A percentile compares a stretch with the other conserved stretches of the same genome.
phyloP scores from a whole-genome alignment of 805 yeast species.

The Wickerhamiella qilinensis region DNA sequence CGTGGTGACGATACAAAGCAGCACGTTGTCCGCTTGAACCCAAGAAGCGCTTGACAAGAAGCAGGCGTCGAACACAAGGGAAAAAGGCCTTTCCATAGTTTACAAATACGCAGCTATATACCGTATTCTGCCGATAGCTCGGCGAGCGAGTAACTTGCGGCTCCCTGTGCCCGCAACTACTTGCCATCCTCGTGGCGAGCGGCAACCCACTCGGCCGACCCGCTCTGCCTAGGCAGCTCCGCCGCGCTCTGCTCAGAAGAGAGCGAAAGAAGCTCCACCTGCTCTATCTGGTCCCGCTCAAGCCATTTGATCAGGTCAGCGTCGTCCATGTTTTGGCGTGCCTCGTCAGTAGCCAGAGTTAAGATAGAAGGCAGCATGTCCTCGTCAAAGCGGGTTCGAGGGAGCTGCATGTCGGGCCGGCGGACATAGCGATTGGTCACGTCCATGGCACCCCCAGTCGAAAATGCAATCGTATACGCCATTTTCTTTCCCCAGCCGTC shows the following conservation, averaged over 20 bases:
- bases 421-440: slow-evolving; percentile 53
- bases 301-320: slow-evolving; percentile 12
- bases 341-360: slow-evolving; percentile 18
- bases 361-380: slow-evolving; percentile 10
- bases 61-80: too few relatives aligned
- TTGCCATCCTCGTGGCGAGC: slow-evolving; percentile 73
- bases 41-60: too few relatives aligned
- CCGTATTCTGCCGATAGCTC: too few relatives aligned
- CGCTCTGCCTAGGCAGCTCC: slow-evolving; percentile 52
- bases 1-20: too few relatives aligned
- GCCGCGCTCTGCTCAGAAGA: slow-evolving; percentile 8
- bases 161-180: too few relatives aligned
- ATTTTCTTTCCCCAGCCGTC: slow-evolving; percentile 87
- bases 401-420: slow-evolving; percentile 27
- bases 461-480: slow-evolving; percentile 71
- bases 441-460: slow-evolving; percentile 44
- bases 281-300: slow-evolving; percentile 14
- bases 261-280: slow-evolving; percentile 16
- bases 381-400: slow-evolving; percentile 33
- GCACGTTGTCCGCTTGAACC: too few relatives aligned
- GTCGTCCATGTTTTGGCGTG: slow-evolving; percentile 8
- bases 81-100: too few relatives aligned
- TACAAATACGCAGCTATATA: too few relatives aligned
- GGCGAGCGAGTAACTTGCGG: too few relatives aligned
- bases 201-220: slow-evolving; percentile 60